Evolutionary conservation across 2,329 filamentous ascomycete genomes (phyloP), one percentile per base, ranked within the genome.

Genomic region (Sporothrix brasiliensis): DNA sequence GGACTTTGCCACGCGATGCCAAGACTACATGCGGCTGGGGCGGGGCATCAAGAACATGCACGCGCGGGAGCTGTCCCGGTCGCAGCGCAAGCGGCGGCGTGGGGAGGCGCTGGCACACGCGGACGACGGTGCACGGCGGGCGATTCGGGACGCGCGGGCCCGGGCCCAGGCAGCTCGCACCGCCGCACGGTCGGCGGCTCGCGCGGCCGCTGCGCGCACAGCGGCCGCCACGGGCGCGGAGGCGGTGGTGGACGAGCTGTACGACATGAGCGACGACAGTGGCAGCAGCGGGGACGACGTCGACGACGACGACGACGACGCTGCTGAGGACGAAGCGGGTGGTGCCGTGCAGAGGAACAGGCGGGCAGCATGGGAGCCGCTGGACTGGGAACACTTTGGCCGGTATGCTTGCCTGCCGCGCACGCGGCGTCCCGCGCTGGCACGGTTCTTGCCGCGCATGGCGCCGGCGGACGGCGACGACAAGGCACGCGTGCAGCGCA

Each of bases 1-100:
- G 72, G 92, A 97, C 75, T 96, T 98, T 76, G 88, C 98, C 16
- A 91, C 92, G 0, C 97, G 96, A 79, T 94, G 91, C 78, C 93
- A 96, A 72, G 87, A 87, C 3, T 98, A 92, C 78, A 97, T 98
- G 93, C 88, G 88, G 27, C 85, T 87, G 49, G 91, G 88, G 3
- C 82, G 85, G 9, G 86, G 85, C 13, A 86, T 87, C 30, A 80
- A 80, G 16, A 82, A 86, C 65, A 83, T 86, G 52, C 78, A 85
- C 53, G 83, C 82, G 1, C 81, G 82, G 9, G 85, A 85, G 66
- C 80, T 86, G 56, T 85, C 82, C 3, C 80, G 81, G 73, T 84
- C 84, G 19, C 83, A 86, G 75, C 79, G 83, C 63, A 79, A 82
- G 72, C 80, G 83, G 53, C 78, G 85, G 72, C 75, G 79, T 81